phyloP scores from a whole-genome alignment of 2,329 filamentous ascomycete genomes.

The Leptographium galeiforme region DNA sequence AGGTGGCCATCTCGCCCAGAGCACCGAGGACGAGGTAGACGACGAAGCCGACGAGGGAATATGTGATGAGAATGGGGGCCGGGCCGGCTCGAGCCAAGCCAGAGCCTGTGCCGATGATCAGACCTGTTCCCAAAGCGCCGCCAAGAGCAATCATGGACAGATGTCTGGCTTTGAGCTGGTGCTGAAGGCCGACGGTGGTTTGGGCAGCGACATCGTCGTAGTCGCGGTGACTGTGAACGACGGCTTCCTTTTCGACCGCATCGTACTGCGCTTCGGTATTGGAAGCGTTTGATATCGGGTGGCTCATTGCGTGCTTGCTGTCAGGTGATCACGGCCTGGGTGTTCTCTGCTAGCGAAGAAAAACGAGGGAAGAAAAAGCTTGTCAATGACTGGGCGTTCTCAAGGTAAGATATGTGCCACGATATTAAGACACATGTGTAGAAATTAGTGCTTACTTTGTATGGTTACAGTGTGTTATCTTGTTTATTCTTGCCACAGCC shows the following conservation, averaged over 20 bases:
- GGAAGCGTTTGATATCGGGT: background rate
- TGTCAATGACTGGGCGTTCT: too few relatives aligned
- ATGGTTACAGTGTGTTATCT: background rate
- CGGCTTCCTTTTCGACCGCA: background rate
- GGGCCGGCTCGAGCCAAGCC: constrained; percentile 33
- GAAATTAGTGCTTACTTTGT: background rate
- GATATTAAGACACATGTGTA: background rate
- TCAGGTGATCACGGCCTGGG: background rate
- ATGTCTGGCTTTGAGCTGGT: constrained; percentile 1
- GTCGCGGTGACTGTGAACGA: background rate
- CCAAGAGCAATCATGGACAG: constrained; percentile 3
- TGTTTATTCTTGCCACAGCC: background rate
- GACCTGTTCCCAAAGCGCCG: constrained; percentile 5
- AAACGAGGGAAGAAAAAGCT: background rate
- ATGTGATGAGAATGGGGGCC: constrained; percentile 27
- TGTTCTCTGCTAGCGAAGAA: background rate
- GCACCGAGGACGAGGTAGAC: constrained; percentile 51
- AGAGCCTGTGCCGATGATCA: constrained; percentile 39
- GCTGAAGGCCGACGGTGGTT: background rate
- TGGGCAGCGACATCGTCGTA: background rate
- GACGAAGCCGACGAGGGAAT: constrained; percentile 31
- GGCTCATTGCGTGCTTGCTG: background rate
- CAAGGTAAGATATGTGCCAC: background rate
- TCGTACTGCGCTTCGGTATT: background rate
- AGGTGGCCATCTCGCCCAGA: constrained; percentile 56